Conservation (phyloP, 106 monocot species). For the Vanilla planifolia region DNA sequence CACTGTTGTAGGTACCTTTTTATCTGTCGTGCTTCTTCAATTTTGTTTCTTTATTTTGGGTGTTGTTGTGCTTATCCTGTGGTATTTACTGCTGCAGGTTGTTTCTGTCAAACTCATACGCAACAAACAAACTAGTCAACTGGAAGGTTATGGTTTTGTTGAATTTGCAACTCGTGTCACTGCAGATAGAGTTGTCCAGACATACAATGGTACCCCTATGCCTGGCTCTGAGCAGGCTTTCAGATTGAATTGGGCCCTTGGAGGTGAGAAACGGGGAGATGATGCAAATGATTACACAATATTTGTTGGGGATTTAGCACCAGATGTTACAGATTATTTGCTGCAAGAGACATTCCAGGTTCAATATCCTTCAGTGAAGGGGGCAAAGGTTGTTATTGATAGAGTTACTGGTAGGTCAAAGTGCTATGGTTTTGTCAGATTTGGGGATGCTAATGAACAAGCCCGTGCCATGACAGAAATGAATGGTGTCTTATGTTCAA, state of each 20-base stretch:
- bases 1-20: too few relatives aligned
- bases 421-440: slow-evolving; percentile 27
- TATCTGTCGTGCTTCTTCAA: too few relatives aligned
- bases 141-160: slow-evolving; percentile 83
- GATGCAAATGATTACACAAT: slow-evolving; percentile 23
- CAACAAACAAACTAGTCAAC: slow-evolving; percentile 64
- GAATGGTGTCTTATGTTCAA: slow-evolving; percentile 21
- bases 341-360: slow-evolving; percentile 18
- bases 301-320: slow-evolving; percentile 27
- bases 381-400: slow-evolving; percentile 24
- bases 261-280: slow-evolving; percentile 48
- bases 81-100: too few relatives aligned
- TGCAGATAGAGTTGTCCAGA: slow-evolving; percentile 58
- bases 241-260: slow-evolving; percentile 80
- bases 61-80: too few relatives aligned
- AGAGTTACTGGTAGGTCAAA: slow-evolving; percentile 17
- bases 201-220: slow-evolving; percentile 65
- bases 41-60: too few relatives aligned
- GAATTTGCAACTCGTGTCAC: slow-evolving; percentile 58
- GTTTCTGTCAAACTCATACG: slow-evolving; percentile 54
- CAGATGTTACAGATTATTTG: slow-evolving; percentile 21
- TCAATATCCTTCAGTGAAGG: slow-evolving; percentile 20
- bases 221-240: slow-evolving; percentile 49
- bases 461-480: slow-evolving; percentile 26
- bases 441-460: slow-evolving; percentile 28